These are phyloP conservation scores for Canariomyces notabilis DNA, from an alignment of 2,329 filamentous ascomycete species.

Conservation along the genomic window DNA sequence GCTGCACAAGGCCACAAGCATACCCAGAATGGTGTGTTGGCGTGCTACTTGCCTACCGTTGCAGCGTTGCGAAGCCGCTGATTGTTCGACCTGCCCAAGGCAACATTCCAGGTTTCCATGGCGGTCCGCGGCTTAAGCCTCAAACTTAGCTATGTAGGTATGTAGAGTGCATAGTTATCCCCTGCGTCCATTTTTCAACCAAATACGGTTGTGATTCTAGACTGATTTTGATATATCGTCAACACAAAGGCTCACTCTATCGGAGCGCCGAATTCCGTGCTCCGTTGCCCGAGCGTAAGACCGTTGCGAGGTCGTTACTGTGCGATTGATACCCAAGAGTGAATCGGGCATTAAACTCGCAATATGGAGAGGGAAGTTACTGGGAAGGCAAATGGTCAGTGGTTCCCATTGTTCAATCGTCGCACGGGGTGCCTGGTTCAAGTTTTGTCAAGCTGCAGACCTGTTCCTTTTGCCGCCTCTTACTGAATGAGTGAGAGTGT, in stretches of 20 bases:
- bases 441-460: constrained; percentile 11
- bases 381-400: constrained; percentile 11
- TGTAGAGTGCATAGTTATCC: no score
- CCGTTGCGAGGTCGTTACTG: constrained; percentile 5
- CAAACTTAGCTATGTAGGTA: no score
- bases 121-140: constrained; percentile 16
- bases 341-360: constrained; percentile 26
- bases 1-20: background rate
- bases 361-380: constrained; percentile 17
- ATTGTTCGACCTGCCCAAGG: constrained; percentile 14
- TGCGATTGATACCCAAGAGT: constrained; percentile 26
- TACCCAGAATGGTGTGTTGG: constrained; percentile 19
- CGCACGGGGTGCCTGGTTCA: constrained; percentile 12
- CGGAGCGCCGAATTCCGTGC: no score
- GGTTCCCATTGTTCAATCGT: constrained; percentile 5
- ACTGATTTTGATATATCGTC: no score
- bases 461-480: constrained; percentile 13
- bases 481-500: no score
- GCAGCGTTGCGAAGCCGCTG: constrained; percentile 11
- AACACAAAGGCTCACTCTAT: no score
- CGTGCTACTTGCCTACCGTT: constrained; percentile 18
- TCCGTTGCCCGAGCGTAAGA: constrained; percentile 5
- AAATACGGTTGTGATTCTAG: no score
- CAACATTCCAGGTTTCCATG: constrained; percentile 13
- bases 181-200: constrained; percentile 1